Base-by-base conservation (phyloP, 176 grass and related monocot species). In the Eleusine indica region DNA sequence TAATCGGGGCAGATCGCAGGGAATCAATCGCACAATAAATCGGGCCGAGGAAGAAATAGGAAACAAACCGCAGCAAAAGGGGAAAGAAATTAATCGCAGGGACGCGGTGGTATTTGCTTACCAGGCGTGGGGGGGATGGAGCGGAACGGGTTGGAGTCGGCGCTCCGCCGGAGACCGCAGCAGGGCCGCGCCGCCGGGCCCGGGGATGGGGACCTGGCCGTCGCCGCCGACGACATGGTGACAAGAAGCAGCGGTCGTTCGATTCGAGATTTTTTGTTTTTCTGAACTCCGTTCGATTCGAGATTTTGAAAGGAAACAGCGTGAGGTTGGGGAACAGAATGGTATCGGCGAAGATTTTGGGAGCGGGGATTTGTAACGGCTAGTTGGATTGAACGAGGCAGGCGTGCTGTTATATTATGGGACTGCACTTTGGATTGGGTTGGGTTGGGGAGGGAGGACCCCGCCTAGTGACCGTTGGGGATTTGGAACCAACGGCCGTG, bases 201-300 rank as follows among this genome's bases (percentile, higher is more conserved):
- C 12, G 88, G 88, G 46, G 88, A 90, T 48, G 88, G 75, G 18
- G 88, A 90, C 80, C 88, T 90, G 29, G 75, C 80, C 80, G 62
- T 38, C 75, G 69, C 56, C 66, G 78, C 17, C 3, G 83, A 11
- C n/a, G 88, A 80, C 88, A 89, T 86, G 21, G 22, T 4, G n/a
- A 32, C 2, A 10, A 14, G 30, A 6, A 40, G 66, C 1, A 19
- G 64, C 17, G 29, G 30, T 68, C 46, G 44, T 28, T 25, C 5
- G 76, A 39, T 49, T 6, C 2, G 32, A 35, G 76, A 37, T 25
- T 53, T 68, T 44, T 25, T 25, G 25, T 25, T 25, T 25, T 25
- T 25, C 25, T 25, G 25, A 25, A 25, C 25, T 25, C 25, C 46
- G 44, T 28, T 25, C 5, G 76, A 39, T 49, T 6, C 2, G 32